phyloP scores from a whole-genome alignment of 2,329 filamentous ascomycete genomes.

The Gaeumannomyces sp. region DNA sequence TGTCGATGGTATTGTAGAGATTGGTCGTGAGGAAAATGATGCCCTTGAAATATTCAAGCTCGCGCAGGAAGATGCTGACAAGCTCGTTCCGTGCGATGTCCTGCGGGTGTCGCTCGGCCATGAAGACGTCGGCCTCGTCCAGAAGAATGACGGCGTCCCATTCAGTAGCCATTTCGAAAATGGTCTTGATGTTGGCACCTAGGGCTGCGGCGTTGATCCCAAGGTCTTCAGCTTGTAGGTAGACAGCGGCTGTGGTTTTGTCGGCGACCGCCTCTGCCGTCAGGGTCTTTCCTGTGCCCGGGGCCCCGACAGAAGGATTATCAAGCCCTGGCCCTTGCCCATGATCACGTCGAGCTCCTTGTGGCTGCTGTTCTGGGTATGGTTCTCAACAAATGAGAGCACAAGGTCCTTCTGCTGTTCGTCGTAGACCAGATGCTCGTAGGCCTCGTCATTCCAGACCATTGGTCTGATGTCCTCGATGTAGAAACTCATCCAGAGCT shows the following conservation, averaged over 20 bases:
- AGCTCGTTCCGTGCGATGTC: conserved; percentile 44
- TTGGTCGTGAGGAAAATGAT: conserved; percentile 46
- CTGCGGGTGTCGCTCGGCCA: conserved; percentile 37
- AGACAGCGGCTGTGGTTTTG: conserved; percentile 35
- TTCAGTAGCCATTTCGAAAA: conserved; percentile 40
- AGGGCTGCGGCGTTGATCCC: conserved; percentile 36
- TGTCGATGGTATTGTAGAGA: conserved; percentile 22
- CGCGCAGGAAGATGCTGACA: conserved; percentile 39
- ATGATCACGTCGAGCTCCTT: conserved; percentile 34
- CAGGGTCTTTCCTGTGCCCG: conserved; percentile 41
- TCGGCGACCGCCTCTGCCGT: conserved; percentile 36
- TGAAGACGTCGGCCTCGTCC: conserved; percentile 49
- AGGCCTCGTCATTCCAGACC: conserved; percentile 39
- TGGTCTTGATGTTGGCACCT: conserved; percentile 39
- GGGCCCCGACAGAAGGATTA: conserved; percentile 32
- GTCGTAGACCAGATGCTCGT: conserved; percentile 39
- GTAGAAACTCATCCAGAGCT: conserved; percentile 35
- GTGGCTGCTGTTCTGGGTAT: conserved; percentile 20
- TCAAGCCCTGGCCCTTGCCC: conserved; percentile 28
- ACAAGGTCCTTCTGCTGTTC: conserved; percentile 41
- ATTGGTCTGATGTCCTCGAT: conserved; percentile 36
- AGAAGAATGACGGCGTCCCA: conserved; percentile 47
- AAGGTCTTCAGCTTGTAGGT: conserved; percentile 40
- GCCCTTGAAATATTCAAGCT: conserved; percentile 39
- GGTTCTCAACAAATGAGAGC: conserved; percentile 41